Base-by-base conservation (phyloP, 495 filamentous ascomycete species). In the Trichoderma reesei region DNA sequence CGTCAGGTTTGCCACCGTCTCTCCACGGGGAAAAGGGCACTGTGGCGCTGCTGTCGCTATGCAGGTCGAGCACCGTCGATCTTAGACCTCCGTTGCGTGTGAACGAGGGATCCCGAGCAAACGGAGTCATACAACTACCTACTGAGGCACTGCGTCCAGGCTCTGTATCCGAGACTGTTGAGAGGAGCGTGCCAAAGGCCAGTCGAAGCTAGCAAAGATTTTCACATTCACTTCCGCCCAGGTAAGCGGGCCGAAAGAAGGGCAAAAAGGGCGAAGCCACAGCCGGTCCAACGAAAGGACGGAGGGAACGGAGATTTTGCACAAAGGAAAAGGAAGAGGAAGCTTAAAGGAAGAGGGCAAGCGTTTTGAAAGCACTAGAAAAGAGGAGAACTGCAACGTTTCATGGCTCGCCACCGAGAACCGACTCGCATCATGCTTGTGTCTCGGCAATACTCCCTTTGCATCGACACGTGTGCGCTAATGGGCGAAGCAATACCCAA, bases 391-490 rank as follows among this genome's bases (percentile, higher is more conserved):
- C 51, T 56, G 51, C 51, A 56, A 56, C 51, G 51, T 56, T 56
- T 56, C 51, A 56, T 56, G 18, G 44, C 31, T 56, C 31, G 51
- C 51, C 51, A 56, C 51, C 3, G 26, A 10, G 14, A 39, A 34
- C 20, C 51, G 9, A 34, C 51, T 56, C 26, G 26, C 51, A 56
- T 34, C 8, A 33, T n/a, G 44, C 41, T 10, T 56, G 20, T 31
- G 26, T 56, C 51, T 56, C 51, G 44, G 44, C 31, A 31, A 46
- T 46, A 9, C 42, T 46, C 34, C 51, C 51, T 33, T 48, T 34
- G 34, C 51, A 56, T 20, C 51, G 51, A 56, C 51, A 56, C 51
- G 51, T 56, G 51, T 56, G 31, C 51, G 26, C 51, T 56, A 56
- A 56, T n/a, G 26, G 51, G 9, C 51, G 6, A 34, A 56, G 51